Percentiles rank a stretch among this genome's conserved stretches.
Conservation (phyloP, 163 green algal genomes). For the Prototheca cutis region DNA sequence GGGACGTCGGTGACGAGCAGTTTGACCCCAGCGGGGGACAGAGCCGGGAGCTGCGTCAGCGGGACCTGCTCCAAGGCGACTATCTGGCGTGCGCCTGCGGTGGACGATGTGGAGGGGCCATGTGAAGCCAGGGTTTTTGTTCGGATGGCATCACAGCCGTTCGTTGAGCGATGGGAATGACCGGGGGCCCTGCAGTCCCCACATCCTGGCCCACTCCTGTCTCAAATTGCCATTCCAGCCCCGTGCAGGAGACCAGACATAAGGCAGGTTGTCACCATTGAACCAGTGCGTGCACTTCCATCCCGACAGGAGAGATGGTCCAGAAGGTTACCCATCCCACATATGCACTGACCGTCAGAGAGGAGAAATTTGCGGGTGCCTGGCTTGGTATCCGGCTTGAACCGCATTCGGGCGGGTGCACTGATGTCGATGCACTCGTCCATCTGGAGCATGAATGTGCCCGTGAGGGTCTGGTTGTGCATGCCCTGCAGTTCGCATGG, state of each 20-base stretch:
- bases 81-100: slow-evolving; percentile 22
- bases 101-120: neutral
- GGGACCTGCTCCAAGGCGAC: slow-evolving; percentile 20
- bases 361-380: slow-evolving; percentile 51
- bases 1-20: slow-evolving; percentile 16
- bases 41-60: slow-evolving; percentile 8
- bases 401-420: slow-evolving; percentile 39
- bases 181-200: too few relatives aligned
- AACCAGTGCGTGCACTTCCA: too few relatives aligned
- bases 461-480: slow-evolving; percentile 37
- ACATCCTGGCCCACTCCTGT: too few relatives aligned
- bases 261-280: too few relatives aligned
- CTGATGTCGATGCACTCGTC: slow-evolving; percentile 56
- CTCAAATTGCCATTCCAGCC: too few relatives aligned
- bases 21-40: slow-evolving; percentile 23
- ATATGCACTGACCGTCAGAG: slow-evolving; percentile 59
- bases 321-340: too few relatives aligned
- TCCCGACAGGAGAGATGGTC: too few relatives aligned
- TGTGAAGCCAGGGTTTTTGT: neutral
- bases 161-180: too few relatives aligned
- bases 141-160: neutral
- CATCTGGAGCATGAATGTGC: slow-evolving; percentile 51
- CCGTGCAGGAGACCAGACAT: too few relatives aligned
- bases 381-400: slow-evolving; percentile 11
- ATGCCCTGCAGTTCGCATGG: slow-evolving; percentile 16